Base-by-base conservation (phyloP, 495 filamentous ascomycete species). In the Glonium stellatum region DNA sequence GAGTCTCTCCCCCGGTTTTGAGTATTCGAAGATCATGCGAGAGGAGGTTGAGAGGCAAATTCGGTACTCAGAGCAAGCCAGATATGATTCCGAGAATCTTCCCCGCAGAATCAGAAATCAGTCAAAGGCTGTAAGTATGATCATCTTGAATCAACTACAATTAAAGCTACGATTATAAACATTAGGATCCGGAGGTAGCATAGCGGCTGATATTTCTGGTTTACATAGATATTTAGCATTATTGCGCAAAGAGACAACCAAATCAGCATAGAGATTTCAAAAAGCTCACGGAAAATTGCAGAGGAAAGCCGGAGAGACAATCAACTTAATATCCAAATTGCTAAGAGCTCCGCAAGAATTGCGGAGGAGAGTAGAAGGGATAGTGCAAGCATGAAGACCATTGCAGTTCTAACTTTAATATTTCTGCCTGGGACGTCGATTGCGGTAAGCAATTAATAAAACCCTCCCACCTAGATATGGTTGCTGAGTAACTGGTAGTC, bases 221-320 rank as follows among this genome's bases (percentile, higher is more conserved):
- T 44, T 44, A 13, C 18, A 44, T 21, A 65, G 62, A 66, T 69
- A 22, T 69, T 54, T 48, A 66, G 61, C 52, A 57, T 64, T 63
- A 67, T 67, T 48, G 48, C 66, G 8, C 60, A 66, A 50, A 25
- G 67, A 57, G 67, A 69, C 55, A 66, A 60, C n/a, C 48, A 58
- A n/a, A 39, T 59, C 11, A 69, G 66, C 47, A 69, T 69, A 23
- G 53, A 66, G 48, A 42, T 69, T 5, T 64, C 67, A 4, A 54
- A 69, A 53, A 63, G 55, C 54, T 64, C 62, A 13, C 52, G 58
- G 13, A 66, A 58, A 22, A 64, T 69, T 34, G 67, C 64, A 21
- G 65, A 67, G 37, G 65, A 67, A 42, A 54, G 55, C 15, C 50
- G 65, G n/a, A 56, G 61, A 39, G 65, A 67, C 57, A 67, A 67